Base-by-base conservation (phyloP, 208 protist species). In the Tritrichomonas musculus region DNA sequence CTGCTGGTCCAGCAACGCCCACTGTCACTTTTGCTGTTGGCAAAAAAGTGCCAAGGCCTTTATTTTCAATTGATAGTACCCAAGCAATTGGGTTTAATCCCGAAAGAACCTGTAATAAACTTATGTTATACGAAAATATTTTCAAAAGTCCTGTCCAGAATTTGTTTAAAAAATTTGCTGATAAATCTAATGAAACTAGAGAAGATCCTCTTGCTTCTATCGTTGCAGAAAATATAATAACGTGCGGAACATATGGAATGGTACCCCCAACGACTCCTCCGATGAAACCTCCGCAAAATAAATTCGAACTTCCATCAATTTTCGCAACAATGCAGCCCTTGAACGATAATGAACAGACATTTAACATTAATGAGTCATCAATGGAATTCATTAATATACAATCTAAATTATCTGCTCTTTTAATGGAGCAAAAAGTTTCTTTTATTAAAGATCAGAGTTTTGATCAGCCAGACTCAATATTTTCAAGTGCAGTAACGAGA, bases 211-310 rank as follows among this genome's bases (percentile, higher is more conserved):
- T 88, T 3, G 77, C 77, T 0, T 88, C 77, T 1, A 88, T 88
- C 47, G 77, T 88, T 53, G 57, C 77, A 22, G 77, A 88, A 27
- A 57, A 88, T 39, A 88, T 88, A 41, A 47, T 47, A 57, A 88
- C 77, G 22, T 39, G 47, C 57, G 77, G 77, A n/a, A 53, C 14
- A 36, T 88, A 88, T 30, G 77, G 77, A 49, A 88, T 88, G n/a
- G 77, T 88, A 13, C 77, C 77, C 8, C 77, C 77, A 39, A 88
- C 77, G 27, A 47, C 77, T 33, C 77, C 77, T 17, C 77, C 77
- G 0, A 41, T 47, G 20, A 47, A 88, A 39, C 47, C 77, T 17
- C 47, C 77, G 14, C n/a, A 88, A 27, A 57, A 14, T 33, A 14
- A 39, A n/a, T 88, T 88, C 47, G 77, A 17, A 39, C 47, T 88